These are phyloP conservation scores for Phlegmacium glaucopus DNA, from an alignment of 768 basidiomycete species.

Conservation along the genomic window DNA sequence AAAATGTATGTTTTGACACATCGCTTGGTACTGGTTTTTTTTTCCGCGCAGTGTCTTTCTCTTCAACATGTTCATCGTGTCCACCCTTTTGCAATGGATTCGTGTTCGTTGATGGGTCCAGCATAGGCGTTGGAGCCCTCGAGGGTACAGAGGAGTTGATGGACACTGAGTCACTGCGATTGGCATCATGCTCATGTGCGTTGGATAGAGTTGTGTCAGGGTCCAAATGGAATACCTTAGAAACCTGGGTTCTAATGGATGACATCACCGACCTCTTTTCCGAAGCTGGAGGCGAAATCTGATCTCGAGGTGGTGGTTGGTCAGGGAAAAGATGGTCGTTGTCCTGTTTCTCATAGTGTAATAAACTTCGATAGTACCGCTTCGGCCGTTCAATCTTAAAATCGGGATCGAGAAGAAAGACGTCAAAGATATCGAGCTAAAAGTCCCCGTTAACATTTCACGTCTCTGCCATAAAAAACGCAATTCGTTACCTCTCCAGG, in stretches of 20 bases:
- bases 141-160: conserved; percentile 36
- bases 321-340: background rate
- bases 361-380: conserved; percentile 77
- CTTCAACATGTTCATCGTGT: conserved; percentile 24
- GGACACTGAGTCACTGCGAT: conserved; percentile 19
- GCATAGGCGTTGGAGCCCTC: conserved; percentile 51
- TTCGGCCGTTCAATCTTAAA: conserved; percentile 90
- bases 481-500: conserved; percentile 67
- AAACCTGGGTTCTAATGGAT: conserved; percentile 46
- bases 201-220: background rate
- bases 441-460: conserved; percentile 1
- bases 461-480: background rate
- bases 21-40: conserved; percentile 38
- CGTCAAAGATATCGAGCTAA: conserved; percentile 86
- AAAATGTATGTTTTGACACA: conserved; percentile 93
- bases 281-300: conserved; percentile 12
- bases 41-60: conserved; percentile 37
- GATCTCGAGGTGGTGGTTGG: background rate
- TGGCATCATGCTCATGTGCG: conserved; percentile 6
- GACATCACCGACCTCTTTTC: conserved; percentile 41
- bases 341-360: conserved; percentile 37
- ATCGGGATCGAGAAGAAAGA: conserved; percentile 87
- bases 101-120: conserved; percentile 78
- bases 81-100: conserved; percentile 44
- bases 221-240: conserved; percentile 38